These are phyloP conservation scores for Triglochin maritima DNA, from an alignment of 106 monocot species.

Conservation along the genomic window DNA sequence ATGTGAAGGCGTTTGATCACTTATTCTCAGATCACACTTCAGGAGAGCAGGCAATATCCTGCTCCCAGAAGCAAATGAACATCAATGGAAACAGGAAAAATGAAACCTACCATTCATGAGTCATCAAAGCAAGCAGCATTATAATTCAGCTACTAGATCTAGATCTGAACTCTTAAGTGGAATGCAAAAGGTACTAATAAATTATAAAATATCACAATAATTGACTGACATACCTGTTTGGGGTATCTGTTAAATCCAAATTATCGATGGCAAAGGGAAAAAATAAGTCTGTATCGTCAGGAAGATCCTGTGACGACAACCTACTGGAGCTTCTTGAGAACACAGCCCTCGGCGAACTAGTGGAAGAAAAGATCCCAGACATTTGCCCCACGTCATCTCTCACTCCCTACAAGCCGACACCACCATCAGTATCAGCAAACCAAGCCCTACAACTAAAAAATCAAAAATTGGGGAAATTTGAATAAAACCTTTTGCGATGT, in stretches of 20 bases:
- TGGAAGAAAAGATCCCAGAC: slow-evolving; percentile 54
- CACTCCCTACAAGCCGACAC: slow-evolving; percentile 22
- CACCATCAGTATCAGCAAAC: background rate
- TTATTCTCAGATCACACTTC: too few species aligned
- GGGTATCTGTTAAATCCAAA: slow-evolving; percentile 66
- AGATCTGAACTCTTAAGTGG: too few species aligned
- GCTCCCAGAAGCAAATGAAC: too few species aligned
- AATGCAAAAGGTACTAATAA: background rate
- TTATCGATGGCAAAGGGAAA: slow-evolving; percentile 94
- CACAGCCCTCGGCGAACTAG: slow-evolving; percentile 54
- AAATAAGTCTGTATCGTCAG: slow-evolving; percentile 61
- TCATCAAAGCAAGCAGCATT: too few species aligned
- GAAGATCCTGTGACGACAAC: slow-evolving; percentile 69
- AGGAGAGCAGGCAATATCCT: too few species aligned
- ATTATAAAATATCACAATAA: background rate
- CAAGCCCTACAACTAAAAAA: background rate
- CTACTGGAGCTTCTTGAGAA: slow-evolving; percentile 83
- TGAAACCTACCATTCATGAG: too few species aligned
- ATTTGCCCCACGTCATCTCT: slow-evolving; percentile 89
- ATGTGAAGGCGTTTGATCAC: too few species aligned
- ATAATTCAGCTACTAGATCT: too few species aligned
- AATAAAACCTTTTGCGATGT: slow-evolving; percentile 46
- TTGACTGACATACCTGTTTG: slow-evolving; percentile 35
- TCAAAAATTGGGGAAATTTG: background rate
- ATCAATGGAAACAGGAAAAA: too few species aligned